phyloP scores from a whole-genome alignment of 192 early-diverging fungal genomes.

The Endogone sp. region DNA sequence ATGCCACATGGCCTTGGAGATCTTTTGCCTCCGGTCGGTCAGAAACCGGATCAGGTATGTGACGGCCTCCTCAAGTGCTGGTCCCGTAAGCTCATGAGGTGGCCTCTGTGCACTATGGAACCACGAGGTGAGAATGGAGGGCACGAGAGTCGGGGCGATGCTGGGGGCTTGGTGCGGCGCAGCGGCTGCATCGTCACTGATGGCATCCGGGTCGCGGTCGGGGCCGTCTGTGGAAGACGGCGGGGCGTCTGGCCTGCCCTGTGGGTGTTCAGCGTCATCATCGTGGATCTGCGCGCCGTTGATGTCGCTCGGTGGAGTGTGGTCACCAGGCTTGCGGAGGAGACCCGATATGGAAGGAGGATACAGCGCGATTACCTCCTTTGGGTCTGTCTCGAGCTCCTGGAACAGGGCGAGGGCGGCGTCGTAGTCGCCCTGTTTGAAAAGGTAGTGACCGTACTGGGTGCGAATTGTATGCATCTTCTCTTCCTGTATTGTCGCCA shows the following conservation, averaged over 20 bases:
- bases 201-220: not conserved
- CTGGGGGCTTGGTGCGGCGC: too few relatives aligned
- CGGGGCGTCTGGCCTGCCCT: too few relatives aligned
- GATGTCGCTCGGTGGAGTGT: not conserved
- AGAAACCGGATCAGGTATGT: conserved; percentile 81
- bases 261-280: too few relatives aligned
- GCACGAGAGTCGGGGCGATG: not conserved
- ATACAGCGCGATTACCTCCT: conserved; percentile 64
- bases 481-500: conserved; percentile 29
- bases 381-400: conserved; percentile 60
- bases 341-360: conserved; percentile 66
- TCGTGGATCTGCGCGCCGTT: not conserved
- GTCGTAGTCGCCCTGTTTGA: conserved; percentile 61
- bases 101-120: not conserved
- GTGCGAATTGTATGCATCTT: conserved; percentile 58
- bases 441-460: conserved; percentile 69
- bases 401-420: conserved; percentile 61
- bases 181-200: not conserved
- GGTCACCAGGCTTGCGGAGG: conserved; percentile 18
- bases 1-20: conserved; percentile 49
- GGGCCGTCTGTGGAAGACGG: not conserved
- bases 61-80: conserved; percentile 54
- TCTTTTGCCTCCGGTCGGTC: conserved; percentile 77
- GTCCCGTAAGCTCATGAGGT: conserved; percentile 20
- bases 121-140: not conserved